Percentiles rank a stretch among this genome's conserved stretches.
Conservation (phyloP, 2,329 filamentous ascomycete genomes). For the Penicillium sp. region DNA sequence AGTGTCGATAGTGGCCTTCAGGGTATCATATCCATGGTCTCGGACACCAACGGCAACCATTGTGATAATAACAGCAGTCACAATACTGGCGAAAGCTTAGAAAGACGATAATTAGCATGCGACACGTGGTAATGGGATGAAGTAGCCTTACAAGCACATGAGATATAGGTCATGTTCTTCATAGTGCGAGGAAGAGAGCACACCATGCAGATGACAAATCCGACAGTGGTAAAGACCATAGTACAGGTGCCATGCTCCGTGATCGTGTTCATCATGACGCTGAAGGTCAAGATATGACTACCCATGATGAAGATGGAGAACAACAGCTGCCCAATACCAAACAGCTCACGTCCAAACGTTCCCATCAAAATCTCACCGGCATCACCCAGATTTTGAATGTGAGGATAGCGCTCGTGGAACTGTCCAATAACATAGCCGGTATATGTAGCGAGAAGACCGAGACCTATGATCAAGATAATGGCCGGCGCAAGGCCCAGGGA, state of each 20-base stretch:
- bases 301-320: slow-evolving; percentile 65
- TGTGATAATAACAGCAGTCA: slow-evolving; percentile 60
- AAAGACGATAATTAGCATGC: neutral
- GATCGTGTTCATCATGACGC: slow-evolving; percentile 62
- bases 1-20: slow-evolving; percentile 38
- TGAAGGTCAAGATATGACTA: slow-evolving; percentile 66
- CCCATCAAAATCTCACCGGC: slow-evolving; percentile 60
- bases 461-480: slow-evolving; percentile 49
- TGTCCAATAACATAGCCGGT: slow-evolving; percentile 56
- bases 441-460: slow-evolving; percentile 55
- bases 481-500: slow-evolving; percentile 31
- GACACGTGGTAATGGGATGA: too few species aligned
- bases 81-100: slow-evolving; percentile 58
- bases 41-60: slow-evolving; percentile 60
- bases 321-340: slow-evolving; percentile 57
- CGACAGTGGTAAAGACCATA: slow-evolving; percentile 58
- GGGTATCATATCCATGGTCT: slow-evolving; percentile 36
- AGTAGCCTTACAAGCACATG: slow-evolving; percentile 47
- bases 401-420: slow-evolving; percentile 53
- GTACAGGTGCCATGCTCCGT: slow-evolving; percentile 59
- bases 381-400: slow-evolving; percentile 63
- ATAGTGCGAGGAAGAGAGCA: slow-evolving; percentile 59
- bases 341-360: slow-evolving; percentile 55
- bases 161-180: slow-evolving; percentile 57
- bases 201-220: slow-evolving; percentile 54